Base-by-base conservation (phyloP, 257 asterid genomes). In the Scutellaria barbata region DNA sequence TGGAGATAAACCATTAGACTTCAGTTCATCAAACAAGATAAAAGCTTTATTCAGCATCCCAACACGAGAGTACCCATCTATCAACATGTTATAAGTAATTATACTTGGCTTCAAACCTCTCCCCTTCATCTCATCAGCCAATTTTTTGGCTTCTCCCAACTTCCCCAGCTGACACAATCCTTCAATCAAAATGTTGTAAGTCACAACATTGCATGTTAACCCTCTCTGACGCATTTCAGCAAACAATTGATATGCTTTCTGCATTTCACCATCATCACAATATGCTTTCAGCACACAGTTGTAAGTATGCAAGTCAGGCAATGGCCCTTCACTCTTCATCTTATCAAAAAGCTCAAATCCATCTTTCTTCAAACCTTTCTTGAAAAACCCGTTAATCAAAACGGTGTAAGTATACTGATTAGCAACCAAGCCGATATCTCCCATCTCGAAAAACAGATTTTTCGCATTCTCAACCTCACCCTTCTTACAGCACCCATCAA, bases 381-480 rank as follows among this genome's bases (percentile, higher is more conserved):
- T 89, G 71, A 85, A 84, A 35, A 83, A 66, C 50, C 96, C 96
- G 71, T 87, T 80, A 8, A 90, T 85, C 80, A 90, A 57, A 58
- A 81, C 90, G 68, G 92, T 84, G 65, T 81, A 84, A 50, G 97
- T 87, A 40, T 78, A 79, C 74, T 87, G 96, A 79, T 90, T 89
- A 7, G 97, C 86, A 50, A 76, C 75, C 71, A 88, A 68, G 17
- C 96, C 96, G 43, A 80, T 33, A 1, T 63, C 83, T 42, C 25
- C 72, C 96, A 89, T 89, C 50, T 54, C 62, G 12, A 25, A n/a
- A 56, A 84, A 87, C 81, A 89, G 56, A 57, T 63, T 62, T 71
- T 80, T 87, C 43, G 92, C 95, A 80, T 64, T 81, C 35, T 65
- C 85, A 33, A 81, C 76, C 57, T 87, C 83, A 10, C 87, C 89